Evolutionary conservation across 2,329 filamentous ascomycete genomes (phyloP), one percentile per base, ranked within the genome.

Genomic region (Lecanoromycetidae sp.): DNA sequence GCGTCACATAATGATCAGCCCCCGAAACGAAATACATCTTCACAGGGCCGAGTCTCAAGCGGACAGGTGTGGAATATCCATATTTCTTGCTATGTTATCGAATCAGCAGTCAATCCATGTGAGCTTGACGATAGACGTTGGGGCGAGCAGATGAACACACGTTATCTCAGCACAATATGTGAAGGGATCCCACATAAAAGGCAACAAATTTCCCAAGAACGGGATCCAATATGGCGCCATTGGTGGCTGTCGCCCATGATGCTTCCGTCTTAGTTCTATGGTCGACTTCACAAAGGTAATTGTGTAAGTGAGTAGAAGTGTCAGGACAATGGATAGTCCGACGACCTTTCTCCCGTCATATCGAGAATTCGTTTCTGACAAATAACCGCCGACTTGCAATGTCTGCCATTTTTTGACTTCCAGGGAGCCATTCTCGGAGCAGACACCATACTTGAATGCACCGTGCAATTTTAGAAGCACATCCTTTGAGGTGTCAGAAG

Each of bases 141-240:
- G 5, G 4, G 4, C n/a, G 2, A 19, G 8, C 1, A 9, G 32
- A 10, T 5, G 20, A 15, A 19, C 32, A 17, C 5, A 34, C 32
- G 32, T 34, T 34, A 19, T 34, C 5, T 15, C 20, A 2, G 6
- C 6, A 10, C 23, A 32, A n/a, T 15, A 32, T n/a, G 6, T n/a
- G n/a, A n/a, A 27, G 17, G 27, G 39, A 32, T 32, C 25, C 23
- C 23, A 32, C 15, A 43, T 4, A 43, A 35, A 43, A 17, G n/a
- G 39, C 7, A 43, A 2, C 20, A 43, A 8, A 15, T 43, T 27
- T 17, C 23, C 39, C 1, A 43, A 32, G 39, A 43, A 43, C 7
- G 39, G 39, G 12, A 43, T 43, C 39, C 39, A 43, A 20, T 43
- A 43, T 36, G 39, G 39, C 26, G 22, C 25, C 8, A 43, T 43